A percentile compares a stretch with the other conserved stretches of the same genome.
Conservation (phyloP, 345 rosid species). For the Diplotaxis tenuifolia region DNA sequence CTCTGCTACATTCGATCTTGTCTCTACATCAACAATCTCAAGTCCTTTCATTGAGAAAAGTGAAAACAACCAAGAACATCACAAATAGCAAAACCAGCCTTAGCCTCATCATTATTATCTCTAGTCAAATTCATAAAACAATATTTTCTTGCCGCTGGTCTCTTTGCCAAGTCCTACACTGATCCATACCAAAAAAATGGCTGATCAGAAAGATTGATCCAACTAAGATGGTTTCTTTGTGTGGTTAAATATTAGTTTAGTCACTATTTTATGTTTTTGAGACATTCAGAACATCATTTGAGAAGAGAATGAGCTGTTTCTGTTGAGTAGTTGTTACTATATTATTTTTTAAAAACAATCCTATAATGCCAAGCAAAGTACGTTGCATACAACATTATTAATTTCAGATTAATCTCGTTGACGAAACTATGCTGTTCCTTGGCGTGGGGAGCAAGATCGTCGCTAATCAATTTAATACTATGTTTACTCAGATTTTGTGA, state of each 20-base stretch:
- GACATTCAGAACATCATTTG: not conserved
- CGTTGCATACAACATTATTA: too few relatives aligned
- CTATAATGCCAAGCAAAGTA: too few relatives aligned
- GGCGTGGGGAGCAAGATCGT: not conserved
- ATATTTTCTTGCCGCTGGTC: conserved; percentile 32
- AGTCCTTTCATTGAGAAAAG: conserved; percentile 24
- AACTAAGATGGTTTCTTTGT: conserved; percentile 47
- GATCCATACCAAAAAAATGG: conserved; percentile 59
- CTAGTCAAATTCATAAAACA: conserved; percentile 52
- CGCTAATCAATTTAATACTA: not conserved
- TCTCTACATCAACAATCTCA: too few relatives aligned
- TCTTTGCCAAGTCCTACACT: conserved; percentile 54
- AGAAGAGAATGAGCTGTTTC: not conserved
- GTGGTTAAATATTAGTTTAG: conserved; percentile 31
- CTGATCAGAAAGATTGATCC: not conserved
- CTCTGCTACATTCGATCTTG: too few relatives aligned
- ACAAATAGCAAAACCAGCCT: conserved; percentile 15
- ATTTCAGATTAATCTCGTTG: not conserved
- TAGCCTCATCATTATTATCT: conserved; percentile 27
- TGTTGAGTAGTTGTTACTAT: not conserved
- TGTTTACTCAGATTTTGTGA: not conserved
- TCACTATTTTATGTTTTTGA: not conserved
- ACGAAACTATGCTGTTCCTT: not conserved
- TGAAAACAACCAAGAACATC: conserved; percentile 20
- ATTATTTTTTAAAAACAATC: not conserved